A percentile compares a stretch with the other conserved stretches of the same genome.
phyloP scores from a whole-genome alignment of 306 rosid genomes.

The Pachyrhizus erosus region DNA sequence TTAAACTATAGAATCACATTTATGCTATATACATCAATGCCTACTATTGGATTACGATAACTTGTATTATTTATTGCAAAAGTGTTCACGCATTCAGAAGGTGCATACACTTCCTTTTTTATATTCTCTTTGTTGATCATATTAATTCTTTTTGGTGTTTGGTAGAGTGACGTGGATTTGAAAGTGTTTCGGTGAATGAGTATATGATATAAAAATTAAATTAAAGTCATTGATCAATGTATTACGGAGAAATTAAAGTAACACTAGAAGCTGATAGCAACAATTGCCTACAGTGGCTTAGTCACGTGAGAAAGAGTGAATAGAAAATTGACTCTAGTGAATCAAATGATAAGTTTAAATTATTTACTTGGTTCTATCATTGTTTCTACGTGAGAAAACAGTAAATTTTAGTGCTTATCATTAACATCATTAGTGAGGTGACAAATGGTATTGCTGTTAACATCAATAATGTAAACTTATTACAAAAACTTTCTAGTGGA shows the following conservation, averaged over 20 bases:
- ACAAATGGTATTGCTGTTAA: too few relatives aligned
- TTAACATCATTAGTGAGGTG: too few relatives aligned
- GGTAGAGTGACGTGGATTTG: neutral
- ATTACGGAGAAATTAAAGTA: neutral
- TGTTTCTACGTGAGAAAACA: too few relatives aligned
- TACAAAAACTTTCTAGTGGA: too few relatives aligned
- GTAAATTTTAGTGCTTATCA: too few relatives aligned
- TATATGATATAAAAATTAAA: neutral
- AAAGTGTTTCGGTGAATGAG: neutral
- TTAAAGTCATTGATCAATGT: neutral
- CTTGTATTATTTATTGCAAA: neutral
- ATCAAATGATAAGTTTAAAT: neutral
- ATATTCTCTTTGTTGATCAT: neutral
- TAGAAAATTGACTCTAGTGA: neutral
- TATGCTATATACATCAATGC: neutral
- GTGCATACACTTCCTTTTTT: neutral
- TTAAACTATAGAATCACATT: neutral
- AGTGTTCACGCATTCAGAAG: neutral
- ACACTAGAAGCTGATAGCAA: slow-evolving; percentile 1
- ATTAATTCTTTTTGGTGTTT: neutral
- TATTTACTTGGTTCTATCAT: neutral
- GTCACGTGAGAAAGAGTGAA: slow-evolving; percentile 18
- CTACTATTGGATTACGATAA: neutral
- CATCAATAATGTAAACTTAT: too few relatives aligned
- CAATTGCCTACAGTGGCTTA: neutral